Percentiles rank a stretch among this genome's conserved stretches.
Conservation (phyloP, 2,329 filamentous ascomycete genomes). For the Ophiocordyceps camponoti-leonardi region DNA sequence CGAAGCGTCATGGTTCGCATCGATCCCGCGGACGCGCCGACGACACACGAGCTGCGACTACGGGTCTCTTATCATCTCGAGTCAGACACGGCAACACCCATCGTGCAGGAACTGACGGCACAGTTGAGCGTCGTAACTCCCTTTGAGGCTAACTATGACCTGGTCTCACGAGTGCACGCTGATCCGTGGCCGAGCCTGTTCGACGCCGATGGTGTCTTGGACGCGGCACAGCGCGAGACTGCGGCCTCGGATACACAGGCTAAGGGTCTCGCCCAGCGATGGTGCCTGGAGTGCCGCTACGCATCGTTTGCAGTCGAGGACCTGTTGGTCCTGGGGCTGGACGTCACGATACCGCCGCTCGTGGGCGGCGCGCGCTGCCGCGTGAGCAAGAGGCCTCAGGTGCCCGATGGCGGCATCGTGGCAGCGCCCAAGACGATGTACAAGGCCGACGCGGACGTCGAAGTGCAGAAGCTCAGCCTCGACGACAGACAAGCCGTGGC, state of each 20-base stretch:
- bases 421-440: constrained; percentile 52
- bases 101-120: constrained; percentile 54
- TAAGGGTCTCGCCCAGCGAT: constrained; percentile 59
- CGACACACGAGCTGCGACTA: constrained; percentile 50
- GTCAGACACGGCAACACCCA: constrained; percentile 64
- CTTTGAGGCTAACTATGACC: constrained; percentile 84
- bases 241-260: constrained; percentile 9
- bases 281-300: constrained; percentile 57
- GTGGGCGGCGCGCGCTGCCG: constrained; percentile 45
- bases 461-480: constrained; percentile 58
- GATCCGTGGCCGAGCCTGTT: constrained; percentile 84
- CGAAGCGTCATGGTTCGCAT: constrained; percentile 28
- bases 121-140: constrained; percentile 61
- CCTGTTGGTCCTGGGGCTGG: constrained; percentile 44
- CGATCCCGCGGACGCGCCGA: constrained; percentile 31
- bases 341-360: constrained; percentile 41
- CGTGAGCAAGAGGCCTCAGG: constrained; percentile 19
- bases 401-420: constrained; percentile 23
- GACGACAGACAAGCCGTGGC: constrained; percentile 66
- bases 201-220: constrained; percentile 32
- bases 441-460: constrained; percentile 55
- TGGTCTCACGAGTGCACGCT: constrained; percentile 60
- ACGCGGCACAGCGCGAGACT: constrained; percentile 13
- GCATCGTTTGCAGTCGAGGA: constrained; percentile 65
- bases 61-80: constrained; percentile 62